phyloP scores from a whole-genome alignment of 2,329 filamentous ascomycete genomes.

The Dactylellina drechsleri region DNA sequence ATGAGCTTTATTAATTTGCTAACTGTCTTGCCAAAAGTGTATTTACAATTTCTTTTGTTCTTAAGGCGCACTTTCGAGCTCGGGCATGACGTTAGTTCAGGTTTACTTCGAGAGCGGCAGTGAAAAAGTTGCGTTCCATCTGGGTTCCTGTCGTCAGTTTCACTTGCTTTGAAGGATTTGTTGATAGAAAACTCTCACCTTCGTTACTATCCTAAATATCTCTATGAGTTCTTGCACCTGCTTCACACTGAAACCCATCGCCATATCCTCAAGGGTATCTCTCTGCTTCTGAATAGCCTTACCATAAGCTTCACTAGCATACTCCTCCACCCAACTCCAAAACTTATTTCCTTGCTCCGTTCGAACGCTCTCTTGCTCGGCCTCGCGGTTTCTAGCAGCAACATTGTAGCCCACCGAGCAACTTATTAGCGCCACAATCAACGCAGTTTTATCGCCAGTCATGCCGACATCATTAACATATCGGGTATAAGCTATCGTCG shows the following conservation, averaged over 20 bases:
- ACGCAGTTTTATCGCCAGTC: conserved; percentile 84
- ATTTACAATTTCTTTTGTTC: neutral
- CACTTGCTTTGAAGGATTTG: neutral
- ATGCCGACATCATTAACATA: conserved; percentile 90
- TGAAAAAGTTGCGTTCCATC: conserved; percentile 49
- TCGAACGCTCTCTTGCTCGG: conserved; percentile 62
- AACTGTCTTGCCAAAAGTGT: neutral
- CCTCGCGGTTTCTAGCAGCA: conserved; percentile 77
- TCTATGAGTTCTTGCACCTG: conserved; percentile 83
- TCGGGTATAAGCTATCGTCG: conserved; percentile 83
- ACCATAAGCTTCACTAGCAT: conserved; percentile 80
- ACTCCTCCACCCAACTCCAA: conserved; percentile 92
- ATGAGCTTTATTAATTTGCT: neutral
- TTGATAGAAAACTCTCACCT: conserved; percentile 65
- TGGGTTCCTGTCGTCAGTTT: conserved; percentile 7
- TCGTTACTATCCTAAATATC: conserved; percentile 88
- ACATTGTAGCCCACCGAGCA: conserved; percentile 89
- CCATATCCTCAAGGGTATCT: conserved; percentile 78
- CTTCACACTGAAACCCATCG: conserved; percentile 75
- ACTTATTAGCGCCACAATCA: conserved; percentile 85
- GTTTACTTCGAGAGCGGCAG: conserved; percentile 25
- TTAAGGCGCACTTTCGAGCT: neutral
- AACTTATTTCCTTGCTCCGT: conserved; percentile 75
- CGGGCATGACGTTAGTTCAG: neutral
- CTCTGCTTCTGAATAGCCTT: conserved; percentile 76